A percentile compares a stretch with the other conserved stretches of the same genome.
Evolutionary conservation across 495 filamentous ascomycete species (phyloP).

Genomic region (Achaetomiella virescens): DNA sequence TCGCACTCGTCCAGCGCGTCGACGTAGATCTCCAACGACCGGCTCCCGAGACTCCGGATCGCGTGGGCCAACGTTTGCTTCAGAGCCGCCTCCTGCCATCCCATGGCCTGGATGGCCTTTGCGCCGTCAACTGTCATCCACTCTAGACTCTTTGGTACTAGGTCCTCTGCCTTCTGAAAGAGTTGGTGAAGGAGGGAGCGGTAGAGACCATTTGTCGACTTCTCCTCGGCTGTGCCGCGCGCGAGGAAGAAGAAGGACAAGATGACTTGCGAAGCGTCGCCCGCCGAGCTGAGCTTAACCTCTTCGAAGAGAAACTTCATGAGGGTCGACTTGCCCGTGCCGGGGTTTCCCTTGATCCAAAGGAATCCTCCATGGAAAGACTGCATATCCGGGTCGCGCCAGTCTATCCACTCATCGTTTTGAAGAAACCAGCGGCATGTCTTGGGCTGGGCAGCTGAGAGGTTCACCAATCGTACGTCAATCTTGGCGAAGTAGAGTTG

Average conservation of each 20-base stretch:
- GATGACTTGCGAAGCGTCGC: slow-evolving; percentile 11
- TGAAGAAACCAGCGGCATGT: slow-evolving; percentile 45
- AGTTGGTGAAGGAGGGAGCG: slow-evolving; percentile 38
- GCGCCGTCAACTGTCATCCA: slow-evolving; percentile 13
- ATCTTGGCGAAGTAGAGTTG: slow-evolving; percentile 29
- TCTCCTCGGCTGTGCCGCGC: slow-evolving; percentile 40
- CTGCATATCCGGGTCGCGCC: slow-evolving; percentile 31
- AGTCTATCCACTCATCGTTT: slow-evolving; percentile 32
- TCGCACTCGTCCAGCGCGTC: slow-evolving; percentile 40
- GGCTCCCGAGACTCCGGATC: background rate
- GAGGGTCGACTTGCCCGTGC: slow-evolving; percentile 49
- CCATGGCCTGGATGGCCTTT: slow-evolving; percentile 5
- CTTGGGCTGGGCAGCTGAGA: slow-evolving; percentile 16
- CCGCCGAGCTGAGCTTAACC: background rate
- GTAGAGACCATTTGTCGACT: slow-evolving; percentile 42
- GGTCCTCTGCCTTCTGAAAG: slow-evolving; percentile 2
- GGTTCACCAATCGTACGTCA: slow-evolving; percentile 25
- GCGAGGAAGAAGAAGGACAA: slow-evolving; percentile 51
- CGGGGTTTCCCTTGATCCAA: slow-evolving; percentile 51
- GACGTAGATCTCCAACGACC: slow-evolving; percentile 24
- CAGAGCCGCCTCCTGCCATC: slow-evolving; percentile 11
- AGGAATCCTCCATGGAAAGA: slow-evolving; percentile 41
- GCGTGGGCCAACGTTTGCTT: slow-evolving; percentile 10
- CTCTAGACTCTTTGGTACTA: slow-evolving; percentile 8
- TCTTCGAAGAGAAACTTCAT: slow-evolving; percentile 42